Conservation (phyloP, 78 protist species). For the Dictyostelium intermedium region DNA sequence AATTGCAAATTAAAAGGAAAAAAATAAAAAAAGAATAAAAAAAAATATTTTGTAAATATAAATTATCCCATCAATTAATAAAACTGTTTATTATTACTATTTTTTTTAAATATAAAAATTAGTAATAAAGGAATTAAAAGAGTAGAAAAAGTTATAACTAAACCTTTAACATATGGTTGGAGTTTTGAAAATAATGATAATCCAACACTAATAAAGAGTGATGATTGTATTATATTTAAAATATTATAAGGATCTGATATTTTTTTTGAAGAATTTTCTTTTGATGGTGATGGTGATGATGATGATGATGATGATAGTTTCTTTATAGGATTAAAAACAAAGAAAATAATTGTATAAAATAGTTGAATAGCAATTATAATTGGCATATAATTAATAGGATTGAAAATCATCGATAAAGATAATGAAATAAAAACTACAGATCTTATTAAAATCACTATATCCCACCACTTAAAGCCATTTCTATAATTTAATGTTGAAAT, state of each 20-base stretch:
- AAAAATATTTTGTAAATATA: background rate
- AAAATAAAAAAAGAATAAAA: background rate
- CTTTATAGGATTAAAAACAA: background rate
- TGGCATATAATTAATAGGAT: background rate
- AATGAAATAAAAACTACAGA: background rate
- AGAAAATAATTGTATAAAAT: background rate
- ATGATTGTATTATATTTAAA: background rate
- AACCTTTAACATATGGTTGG: background rate
- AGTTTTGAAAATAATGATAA: background rate
- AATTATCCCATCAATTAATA: background rate
- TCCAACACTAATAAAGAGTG: background rate
- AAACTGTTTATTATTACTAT: background rate
- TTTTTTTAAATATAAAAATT: too few relatives aligned
- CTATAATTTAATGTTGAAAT: background rate
- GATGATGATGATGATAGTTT: background rate
- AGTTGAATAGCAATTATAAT: background rate
- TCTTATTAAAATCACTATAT: background rate
- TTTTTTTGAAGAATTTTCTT: background rate
- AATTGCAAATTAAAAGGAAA: background rate
- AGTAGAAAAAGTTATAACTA: background rate
- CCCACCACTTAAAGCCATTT: background rate
- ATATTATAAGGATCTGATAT: background rate
- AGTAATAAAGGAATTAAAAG: background rate
- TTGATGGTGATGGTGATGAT: too few relatives aligned
- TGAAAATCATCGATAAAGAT: background rate